A percentile compares a stretch with the other conserved stretches of the same genome.
Conservation (phyloP, 2,329 filamentous ascomycete species). For the Xylaria sp. region DNA sequence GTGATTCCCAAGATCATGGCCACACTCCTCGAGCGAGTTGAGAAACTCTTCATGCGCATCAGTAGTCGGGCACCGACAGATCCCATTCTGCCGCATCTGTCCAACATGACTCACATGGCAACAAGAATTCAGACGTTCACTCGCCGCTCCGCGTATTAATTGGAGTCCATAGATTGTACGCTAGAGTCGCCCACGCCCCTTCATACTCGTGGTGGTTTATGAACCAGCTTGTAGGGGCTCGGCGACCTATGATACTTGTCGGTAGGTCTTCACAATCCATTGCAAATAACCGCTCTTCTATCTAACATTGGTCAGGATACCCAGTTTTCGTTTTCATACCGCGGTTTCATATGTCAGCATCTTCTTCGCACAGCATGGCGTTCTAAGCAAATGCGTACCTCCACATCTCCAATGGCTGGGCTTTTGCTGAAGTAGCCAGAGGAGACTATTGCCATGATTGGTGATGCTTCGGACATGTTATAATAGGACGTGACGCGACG, state of each 20-base stretch:
- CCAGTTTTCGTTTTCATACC: constrained; percentile 6
- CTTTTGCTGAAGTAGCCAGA: neutral
- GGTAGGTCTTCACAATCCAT: constrained; percentile 4
- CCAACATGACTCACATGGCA: constrained; percentile 37
- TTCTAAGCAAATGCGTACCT: neutral
- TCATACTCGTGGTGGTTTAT: neutral
- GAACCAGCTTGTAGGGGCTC: constrained; percentile 2
- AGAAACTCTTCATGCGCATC: constrained; percentile 48
- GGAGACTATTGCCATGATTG: neutral
- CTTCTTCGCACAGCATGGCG: constrained; percentile 1
- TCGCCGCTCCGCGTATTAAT: constrained; percentile 24
- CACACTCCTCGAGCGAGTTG: constrained; percentile 47
- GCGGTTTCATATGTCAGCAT: constrained; percentile 3
- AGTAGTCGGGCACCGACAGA: constrained; percentile 44
- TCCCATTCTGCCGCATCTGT: constrained; percentile 44
- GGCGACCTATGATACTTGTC: neutral
- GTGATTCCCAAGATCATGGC: constrained; percentile 54
- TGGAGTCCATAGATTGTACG: neutral
- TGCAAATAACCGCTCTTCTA: neutral
- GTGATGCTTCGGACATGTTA: constrained; percentile 4
- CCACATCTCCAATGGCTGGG: neutral
- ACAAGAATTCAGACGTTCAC: constrained; percentile 26
- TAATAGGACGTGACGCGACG: neutral
- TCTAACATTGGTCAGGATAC: constrained; percentile 8
- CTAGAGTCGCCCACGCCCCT: neutral